phyloP scores from a whole-genome alignment of 2,329 filamentous ascomycete genomes.

The Capronia epimyces region DNA sequence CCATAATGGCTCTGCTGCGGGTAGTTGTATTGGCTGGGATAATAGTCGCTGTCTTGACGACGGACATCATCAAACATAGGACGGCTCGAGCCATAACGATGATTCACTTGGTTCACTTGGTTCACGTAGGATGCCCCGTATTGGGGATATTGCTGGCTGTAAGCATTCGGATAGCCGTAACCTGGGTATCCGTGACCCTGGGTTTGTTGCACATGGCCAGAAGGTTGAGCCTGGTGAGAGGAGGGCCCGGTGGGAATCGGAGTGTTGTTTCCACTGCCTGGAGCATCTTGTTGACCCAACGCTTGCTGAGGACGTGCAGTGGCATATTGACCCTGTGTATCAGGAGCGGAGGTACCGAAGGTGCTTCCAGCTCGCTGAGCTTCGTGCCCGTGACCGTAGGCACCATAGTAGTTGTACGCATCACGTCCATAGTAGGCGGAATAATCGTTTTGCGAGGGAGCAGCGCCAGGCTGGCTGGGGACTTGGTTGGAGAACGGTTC shows the following conservation, averaged over 20 bases:
- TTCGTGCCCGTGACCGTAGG: constrained; percentile 66
- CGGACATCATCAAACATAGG: constrained; percentile 48
- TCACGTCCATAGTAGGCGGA: constrained; percentile 79
- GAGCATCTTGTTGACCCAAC: constrained; percentile 62
- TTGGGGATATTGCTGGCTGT: constrained; percentile 44
- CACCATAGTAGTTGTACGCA: constrained; percentile 68
- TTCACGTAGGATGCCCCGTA: constrained; percentile 57
- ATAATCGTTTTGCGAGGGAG: constrained; percentile 65
- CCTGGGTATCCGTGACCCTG: constrained; percentile 51
- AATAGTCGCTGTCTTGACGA: constrained; percentile 46
- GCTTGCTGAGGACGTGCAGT: constrained; percentile 71
- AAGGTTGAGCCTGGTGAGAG: constrained; percentile 42
- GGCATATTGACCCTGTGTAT: constrained; percentile 56
- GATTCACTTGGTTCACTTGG: constrained; percentile 36
- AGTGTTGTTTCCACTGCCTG: constrained; percentile 84
- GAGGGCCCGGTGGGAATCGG: constrained; percentile 73
- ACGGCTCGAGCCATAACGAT: constrained; percentile 45
- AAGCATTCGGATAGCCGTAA: constrained; percentile 50
- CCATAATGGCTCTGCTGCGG: constrained; percentile 42
- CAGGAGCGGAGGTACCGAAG: constrained; percentile 57
- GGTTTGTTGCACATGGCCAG: constrained; percentile 42
- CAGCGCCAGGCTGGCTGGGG: constrained; percentile 56
- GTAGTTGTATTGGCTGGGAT: constrained; percentile 48
- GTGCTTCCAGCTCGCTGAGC: constrained; percentile 71
- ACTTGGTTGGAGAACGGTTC: constrained; percentile 51